Conservation (phyloP, 306 rosid species). For the Argentina anserina region DNA sequence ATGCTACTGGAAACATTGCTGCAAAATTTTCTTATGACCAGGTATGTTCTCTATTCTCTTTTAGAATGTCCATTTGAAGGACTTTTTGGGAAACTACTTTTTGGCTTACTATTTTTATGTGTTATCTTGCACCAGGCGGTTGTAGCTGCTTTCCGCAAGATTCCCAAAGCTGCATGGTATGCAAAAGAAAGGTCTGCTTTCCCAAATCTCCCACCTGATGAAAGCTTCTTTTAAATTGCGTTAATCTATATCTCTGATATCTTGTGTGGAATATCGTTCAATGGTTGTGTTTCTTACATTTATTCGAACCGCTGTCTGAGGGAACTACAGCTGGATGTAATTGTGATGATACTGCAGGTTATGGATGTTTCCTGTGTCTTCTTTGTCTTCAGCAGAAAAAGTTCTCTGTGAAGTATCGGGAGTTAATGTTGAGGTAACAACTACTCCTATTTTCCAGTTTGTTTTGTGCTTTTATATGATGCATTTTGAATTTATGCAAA, state of each 20-base stretch:
- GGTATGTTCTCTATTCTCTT: slow-evolving; percentile 37
- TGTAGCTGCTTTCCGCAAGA: slow-evolving; percentile 55
- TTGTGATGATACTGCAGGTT: slow-evolving; percentile 50
- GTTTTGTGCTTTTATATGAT: slow-evolving; percentile 6
- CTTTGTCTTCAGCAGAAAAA: slow-evolving; percentile 63
- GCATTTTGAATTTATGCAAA: not conserved
- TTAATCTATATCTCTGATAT: not conserved
- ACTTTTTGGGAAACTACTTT: not conserved
- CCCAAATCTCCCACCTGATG: not conserved
- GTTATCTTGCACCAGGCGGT: slow-evolving; percentile 45
- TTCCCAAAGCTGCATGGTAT: slow-evolving; percentile 75
- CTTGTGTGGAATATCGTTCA: not conserved
- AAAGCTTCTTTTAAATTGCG: not conserved
- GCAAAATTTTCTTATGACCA: slow-evolving; percentile 72
- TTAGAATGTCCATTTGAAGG: not conserved
- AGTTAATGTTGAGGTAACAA: slow-evolving; percentile 62
- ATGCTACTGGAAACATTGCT: slow-evolving; percentile 67
- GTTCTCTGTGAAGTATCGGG: slow-evolving; percentile 47
- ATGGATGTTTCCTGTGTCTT: slow-evolving; percentile 77
- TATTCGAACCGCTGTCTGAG: slow-evolving; percentile 3
- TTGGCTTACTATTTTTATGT: slow-evolving; percentile 12
- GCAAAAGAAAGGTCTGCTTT: slow-evolving; percentile 62
- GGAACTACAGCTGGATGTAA: slow-evolving; percentile 19
- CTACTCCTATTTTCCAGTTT: slow-evolving; percentile 18
- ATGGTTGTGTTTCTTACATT: slow-evolving; percentile 4